Evolutionary conservation across 2,329 filamentous ascomycete species (phyloP).

Genomic region (Pseudocercospora musae): DNA sequence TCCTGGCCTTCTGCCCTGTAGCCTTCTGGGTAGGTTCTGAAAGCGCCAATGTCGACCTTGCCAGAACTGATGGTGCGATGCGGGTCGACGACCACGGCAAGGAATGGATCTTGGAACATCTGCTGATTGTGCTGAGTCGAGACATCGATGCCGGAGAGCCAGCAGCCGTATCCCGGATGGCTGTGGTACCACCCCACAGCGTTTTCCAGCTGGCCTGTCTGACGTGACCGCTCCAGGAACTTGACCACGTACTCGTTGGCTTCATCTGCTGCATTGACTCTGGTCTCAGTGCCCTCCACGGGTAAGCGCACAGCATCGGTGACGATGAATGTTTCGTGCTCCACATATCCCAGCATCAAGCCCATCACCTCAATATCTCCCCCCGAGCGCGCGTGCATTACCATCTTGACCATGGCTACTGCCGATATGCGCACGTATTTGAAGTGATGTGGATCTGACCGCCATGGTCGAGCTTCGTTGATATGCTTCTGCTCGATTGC

Average conservation of each 20-base stretch:
- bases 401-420: slow-evolving; percentile 95
- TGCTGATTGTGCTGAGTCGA: slow-evolving; percentile 84
- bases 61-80: slow-evolving; percentile 91
- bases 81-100: slow-evolving; percentile 93
- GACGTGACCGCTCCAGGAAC: slow-evolving; percentile 72
- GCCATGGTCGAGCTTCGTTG: slow-evolving; percentile 69
- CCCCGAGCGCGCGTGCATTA: slow-evolving; percentile 96
- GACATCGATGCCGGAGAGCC: slow-evolving; percentile 95
- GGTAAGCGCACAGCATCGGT: slow-evolving; percentile 92
- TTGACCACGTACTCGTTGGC: slow-evolving; percentile 96
- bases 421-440: slow-evolving; percentile 90
- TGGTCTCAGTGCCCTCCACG: slow-evolving; percentile 96
- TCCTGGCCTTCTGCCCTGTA: slow-evolving; percentile 55
- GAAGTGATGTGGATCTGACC: slow-evolving; percentile 77
- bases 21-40: slow-evolving; percentile 79
- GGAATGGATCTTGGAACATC: slow-evolving; percentile 80
- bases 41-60: slow-evolving; percentile 96
- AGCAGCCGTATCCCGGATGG: slow-evolving; percentile 96
- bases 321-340: slow-evolving; percentile 80
- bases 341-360: slow-evolving; percentile 92
- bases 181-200: slow-evolving; percentile 98
- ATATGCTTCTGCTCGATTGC: slow-evolving; percentile 64
- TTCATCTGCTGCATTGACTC: slow-evolving; percentile 92
- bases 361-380: slow-evolving; percentile 95
- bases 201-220: slow-evolving; percentile 79